A percentile compares a stretch with the other conserved stretches of the same genome.
Evolutionary conservation across 2,329 filamentous ascomycete species (phyloP).

Genomic region (Juglanconis sp.): DNA sequence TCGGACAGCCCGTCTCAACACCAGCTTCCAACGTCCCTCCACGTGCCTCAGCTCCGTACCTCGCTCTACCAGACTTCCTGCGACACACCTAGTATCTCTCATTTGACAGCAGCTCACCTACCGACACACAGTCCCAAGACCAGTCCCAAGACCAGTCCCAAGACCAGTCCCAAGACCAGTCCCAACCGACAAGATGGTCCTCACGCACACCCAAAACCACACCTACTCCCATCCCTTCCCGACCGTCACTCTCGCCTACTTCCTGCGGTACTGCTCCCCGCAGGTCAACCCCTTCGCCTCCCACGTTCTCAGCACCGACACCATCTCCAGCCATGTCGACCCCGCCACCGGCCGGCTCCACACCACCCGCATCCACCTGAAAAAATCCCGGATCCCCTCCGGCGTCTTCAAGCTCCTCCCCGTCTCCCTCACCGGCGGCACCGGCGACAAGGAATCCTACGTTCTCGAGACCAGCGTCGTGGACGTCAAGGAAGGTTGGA

Average conservation of each 20-base stretch:
- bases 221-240: slow-evolving; percentile 79
- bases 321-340: slow-evolving; percentile 72
- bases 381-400: slow-evolving; percentile 73
- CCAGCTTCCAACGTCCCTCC: background rate
- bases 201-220: slow-evolving; percentile 64
- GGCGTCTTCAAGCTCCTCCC: slow-evolving; percentile 75
- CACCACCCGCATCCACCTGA: slow-evolving; percentile 77
- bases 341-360: slow-evolving; percentile 69
- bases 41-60: background rate
- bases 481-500: slow-evolving; percentile 76
- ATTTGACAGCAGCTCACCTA: too few relatives aligned
- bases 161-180: background rate
- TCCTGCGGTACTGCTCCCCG: slow-evolving; percentile 75
- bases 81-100: background rate
- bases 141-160: background rate
- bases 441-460: slow-evolving; percentile 68
- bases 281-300: slow-evolving; percentile 74
- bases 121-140: background rate
- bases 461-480: slow-evolving; percentile 78
- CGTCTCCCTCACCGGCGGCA: slow-evolving; percentile 62
- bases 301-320: slow-evolving; percentile 81
- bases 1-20: background rate
- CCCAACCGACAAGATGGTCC: slow-evolving; percentile 53
- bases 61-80: background rate
- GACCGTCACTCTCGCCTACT: slow-evolving; percentile 83